Evolutionary conservation across 2,329 filamentous ascomycete species (phyloP).

Genomic region (Beauveria scarabaeidicola): DNA sequence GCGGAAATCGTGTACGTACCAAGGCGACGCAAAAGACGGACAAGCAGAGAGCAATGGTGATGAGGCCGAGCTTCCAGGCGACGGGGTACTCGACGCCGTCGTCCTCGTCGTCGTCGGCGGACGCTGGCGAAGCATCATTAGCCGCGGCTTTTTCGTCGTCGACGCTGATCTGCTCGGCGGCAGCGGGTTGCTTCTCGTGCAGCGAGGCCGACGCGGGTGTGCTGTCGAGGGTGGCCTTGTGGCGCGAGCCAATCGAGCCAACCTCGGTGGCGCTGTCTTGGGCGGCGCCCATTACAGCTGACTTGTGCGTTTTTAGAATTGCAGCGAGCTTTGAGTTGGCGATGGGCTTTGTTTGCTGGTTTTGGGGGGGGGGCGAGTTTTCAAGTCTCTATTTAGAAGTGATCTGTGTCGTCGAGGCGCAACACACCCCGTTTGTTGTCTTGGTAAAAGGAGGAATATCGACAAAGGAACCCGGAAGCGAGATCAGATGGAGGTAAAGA

Average conservation of each 20-base stretch:
- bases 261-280: slow-evolving; percentile 11
- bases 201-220: background rate
- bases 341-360: too few species aligned
- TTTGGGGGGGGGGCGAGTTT: too few species aligned
- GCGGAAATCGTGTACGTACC: slow-evolving; percentile 20
- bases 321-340: too few species aligned
- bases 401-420: too few species aligned
- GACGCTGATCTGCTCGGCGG: background rate
- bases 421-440: too few species aligned
- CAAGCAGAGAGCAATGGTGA: slow-evolving; percentile 11
- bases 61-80: slow-evolving; percentile 10
- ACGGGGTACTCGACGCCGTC: slow-evolving; percentile 23
- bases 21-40: slow-evolving; percentile 12
- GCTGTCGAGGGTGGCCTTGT: slow-evolving; percentile 1
- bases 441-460: too few species aligned
- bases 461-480: too few species aligned
- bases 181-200: background rate
- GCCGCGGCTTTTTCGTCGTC: background rate
- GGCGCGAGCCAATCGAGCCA: slow-evolving; percentile 6
- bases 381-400: too few species aligned
- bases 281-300: background rate
- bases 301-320: too few species aligned
- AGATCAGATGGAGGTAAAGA: background rate
- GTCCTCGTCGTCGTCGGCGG: slow-evolving; percentile 18
- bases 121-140: background rate